Base-by-base conservation (phyloP, 1,139 yeast species). In the Saccharomyces pastorianus region DNA sequence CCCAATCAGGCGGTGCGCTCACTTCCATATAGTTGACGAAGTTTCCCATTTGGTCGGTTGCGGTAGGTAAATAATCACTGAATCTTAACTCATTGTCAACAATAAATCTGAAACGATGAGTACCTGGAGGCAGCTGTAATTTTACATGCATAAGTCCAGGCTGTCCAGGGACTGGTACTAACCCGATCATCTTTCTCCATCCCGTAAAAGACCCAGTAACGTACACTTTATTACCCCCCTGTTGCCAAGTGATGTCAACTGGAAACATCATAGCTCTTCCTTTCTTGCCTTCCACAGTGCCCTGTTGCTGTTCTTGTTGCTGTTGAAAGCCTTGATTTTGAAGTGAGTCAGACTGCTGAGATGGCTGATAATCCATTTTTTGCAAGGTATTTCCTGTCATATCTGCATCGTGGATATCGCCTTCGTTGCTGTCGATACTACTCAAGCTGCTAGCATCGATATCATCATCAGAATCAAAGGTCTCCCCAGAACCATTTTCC, bases 1-100 rank as follows among this genome's bases (percentile, higher is more conserved):
- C 51, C 38, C 32, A 56, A 52, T 23, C 47, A 6, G 27, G 59
- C 13, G 64, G 61, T 48, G 68, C 71, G 41, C 77, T 82, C 1
- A 86, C 85, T 69, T 86, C 93, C 59, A 91, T 83, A 78, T 95
- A 95, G 70, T 95, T 90, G 65, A 95, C 95, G 65, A 93, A 87
- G 61, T 93, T 91, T 52, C 99, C 99, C 80, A 91, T 91, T 59
- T 93, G 96, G 70, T 93, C 99, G 0, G 99, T 93, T 6, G 99
- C 98, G 0, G 98, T 91, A 14, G 97, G 97, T 61, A 93, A 76
- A 65, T 80, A 86, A 66, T 90, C 96, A 56, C 95, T 84, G 61
- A 95, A 93, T 59, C 96, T 75, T 65, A 91, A 83, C 70, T 93
- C 99, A 68, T 91, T 91, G 68, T 93, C 96, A 50, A 93, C 96